Conservation (phyloP, 2,329 filamentous ascomycete genomes). For the Annulohypoxylon truncatum region DNA sequence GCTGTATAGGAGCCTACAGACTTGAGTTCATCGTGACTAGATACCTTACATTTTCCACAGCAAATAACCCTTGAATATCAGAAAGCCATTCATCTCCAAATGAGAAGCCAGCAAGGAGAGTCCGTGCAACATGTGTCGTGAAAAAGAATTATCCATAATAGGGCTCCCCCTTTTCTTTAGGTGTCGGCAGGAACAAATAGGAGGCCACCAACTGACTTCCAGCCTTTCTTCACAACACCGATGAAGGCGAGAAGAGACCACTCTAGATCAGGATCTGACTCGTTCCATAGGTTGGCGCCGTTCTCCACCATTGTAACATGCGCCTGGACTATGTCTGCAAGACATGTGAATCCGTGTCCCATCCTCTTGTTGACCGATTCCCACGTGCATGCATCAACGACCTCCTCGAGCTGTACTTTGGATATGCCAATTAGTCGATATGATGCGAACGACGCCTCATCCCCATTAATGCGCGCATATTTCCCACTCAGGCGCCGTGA, state of each 20-base stretch:
- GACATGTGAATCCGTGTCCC: conserved; percentile 42
- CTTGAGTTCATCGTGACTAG: no score
- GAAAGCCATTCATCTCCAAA: neutral
- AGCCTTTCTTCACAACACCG: conserved; percentile 1
- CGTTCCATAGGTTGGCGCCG: neutral
- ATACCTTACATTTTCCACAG: neutral
- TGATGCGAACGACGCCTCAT: neutral
- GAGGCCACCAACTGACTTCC: conserved; percentile 1
- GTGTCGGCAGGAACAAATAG: neutral
- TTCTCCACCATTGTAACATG: conserved; percentile 18
- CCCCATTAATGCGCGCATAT: neutral
- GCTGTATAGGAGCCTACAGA: no score
- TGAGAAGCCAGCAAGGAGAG: neutral
- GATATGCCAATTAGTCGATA: conserved; percentile 1
- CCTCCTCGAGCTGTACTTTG: neutral
- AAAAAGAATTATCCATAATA: conserved; percentile 15
- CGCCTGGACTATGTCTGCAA: conserved; percentile 14
- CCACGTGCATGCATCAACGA: neutral
- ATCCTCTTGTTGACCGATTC: neutral
- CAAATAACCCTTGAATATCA: neutral
- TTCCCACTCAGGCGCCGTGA: neutral
- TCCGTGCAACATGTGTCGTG: neutral
- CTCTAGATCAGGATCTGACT: neutral
- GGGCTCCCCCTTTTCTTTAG: neutral
- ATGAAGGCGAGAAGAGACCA: neutral